These are phyloP conservation scores for Wickerhamiella australiensis DNA, from an alignment of 805 yeast genomes.

Conservation along the genomic window DNA sequence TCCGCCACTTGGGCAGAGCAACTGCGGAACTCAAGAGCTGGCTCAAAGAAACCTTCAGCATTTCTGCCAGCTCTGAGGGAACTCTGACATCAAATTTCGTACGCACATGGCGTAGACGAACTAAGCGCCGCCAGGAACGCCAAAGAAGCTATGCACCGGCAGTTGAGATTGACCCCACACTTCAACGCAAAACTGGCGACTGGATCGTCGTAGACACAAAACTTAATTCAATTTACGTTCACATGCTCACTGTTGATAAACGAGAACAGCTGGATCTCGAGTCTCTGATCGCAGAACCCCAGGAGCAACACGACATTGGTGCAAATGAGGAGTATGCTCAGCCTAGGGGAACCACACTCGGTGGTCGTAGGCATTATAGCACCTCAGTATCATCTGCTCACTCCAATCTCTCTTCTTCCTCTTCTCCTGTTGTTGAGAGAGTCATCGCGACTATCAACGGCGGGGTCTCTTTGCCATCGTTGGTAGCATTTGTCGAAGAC, in stretches of 20 bases:
- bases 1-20: constrained; percentile 63
- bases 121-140: constrained; percentile 41
- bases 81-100: constrained; percentile 46
- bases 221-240: constrained; percentile 52
- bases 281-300: constrained; percentile 11
- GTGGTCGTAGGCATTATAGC: not conserved
- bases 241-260: constrained; percentile 59
- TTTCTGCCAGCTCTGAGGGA: constrained; percentile 56
- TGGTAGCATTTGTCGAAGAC: not conserved
- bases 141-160: constrained; percentile 39
- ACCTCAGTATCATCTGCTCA: no score
- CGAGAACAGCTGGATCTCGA: constrained; percentile 57
- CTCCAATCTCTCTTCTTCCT: no score
- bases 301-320: not conserved
- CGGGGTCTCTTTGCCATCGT: not conserved
- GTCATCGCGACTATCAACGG: not conserved
- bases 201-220: constrained; percentile 76
- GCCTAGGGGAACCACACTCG: constrained; percentile 4
- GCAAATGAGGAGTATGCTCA: not conserved
- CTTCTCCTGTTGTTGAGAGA: not conserved
- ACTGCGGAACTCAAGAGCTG: constrained; percentile 44
- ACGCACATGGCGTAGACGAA: constrained; percentile 39
- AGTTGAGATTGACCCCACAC: constrained; percentile 45
- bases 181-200: constrained; percentile 35
- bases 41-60: constrained; percentile 41